A percentile compares a stretch with the other conserved stretches of the same genome.
phyloP scores from a whole-genome alignment of 106 monocot genomes.

The Dendrobium huoshanense region DNA sequence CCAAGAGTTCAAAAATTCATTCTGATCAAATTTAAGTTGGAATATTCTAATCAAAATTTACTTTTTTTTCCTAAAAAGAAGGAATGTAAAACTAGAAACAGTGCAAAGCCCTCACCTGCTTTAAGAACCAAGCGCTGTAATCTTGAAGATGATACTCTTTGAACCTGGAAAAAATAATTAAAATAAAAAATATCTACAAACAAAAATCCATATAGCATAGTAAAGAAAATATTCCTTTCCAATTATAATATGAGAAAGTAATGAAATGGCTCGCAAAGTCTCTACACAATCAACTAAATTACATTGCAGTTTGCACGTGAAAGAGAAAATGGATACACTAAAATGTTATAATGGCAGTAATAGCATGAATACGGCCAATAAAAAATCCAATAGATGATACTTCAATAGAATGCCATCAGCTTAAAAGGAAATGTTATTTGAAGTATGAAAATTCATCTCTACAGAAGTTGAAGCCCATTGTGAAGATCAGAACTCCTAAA shows the following conservation, averaged over 20 bases:
- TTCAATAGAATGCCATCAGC: not conserved
- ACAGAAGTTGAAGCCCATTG: not conserved
- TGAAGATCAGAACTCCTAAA: not conserved
- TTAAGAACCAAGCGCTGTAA: conserved; percentile 79
- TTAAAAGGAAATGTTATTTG: not conserved
- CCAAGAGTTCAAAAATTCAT: too few relatives aligned
- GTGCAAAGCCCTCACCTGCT: conserved; percentile 39
- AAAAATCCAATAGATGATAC: not conserved
- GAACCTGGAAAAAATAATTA: conserved; percentile 39
- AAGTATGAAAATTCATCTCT: too few relatives aligned
- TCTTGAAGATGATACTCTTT: conserved; percentile 98
- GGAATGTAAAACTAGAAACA: not conserved
- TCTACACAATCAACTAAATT: not conserved
- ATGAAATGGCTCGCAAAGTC: not conserved
- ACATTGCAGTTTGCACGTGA: too few relatives aligned
- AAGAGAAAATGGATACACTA: too few relatives aligned
- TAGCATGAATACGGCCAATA: not conserved
- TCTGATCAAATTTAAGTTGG: too few relatives aligned
- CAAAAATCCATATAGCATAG: too few relatives aligned
- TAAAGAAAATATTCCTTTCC: not conserved
- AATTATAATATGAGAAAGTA: not conserved
- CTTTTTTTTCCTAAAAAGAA: not conserved
- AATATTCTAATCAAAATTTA: not conserved
- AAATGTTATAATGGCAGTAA: not conserved
- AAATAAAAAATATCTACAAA: not conserved